phyloP scores from a whole-genome alignment of 371 early-diverging fungal genomes.

The Mucor irregularis region DNA sequence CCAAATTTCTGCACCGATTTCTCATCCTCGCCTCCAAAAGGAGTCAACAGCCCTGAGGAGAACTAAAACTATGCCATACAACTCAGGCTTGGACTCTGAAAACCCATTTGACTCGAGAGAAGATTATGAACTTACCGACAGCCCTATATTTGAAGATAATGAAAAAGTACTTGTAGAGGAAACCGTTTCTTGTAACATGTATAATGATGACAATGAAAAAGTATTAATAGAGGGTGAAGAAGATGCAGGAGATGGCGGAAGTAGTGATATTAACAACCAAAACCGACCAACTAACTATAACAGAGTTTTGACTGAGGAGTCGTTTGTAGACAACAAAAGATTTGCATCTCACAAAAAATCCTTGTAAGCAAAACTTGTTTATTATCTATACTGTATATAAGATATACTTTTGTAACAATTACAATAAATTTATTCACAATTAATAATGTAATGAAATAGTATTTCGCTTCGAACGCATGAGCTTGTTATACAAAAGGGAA shows the following conservation, averaged over 20 bases:
- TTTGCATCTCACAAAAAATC: neutral
- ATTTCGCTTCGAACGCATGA: no score
- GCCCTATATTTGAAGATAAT: neutral
- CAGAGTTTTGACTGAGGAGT: neutral
- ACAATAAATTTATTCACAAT: no score
- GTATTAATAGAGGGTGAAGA: neutral
- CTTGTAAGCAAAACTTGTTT: no score
- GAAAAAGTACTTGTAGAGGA: neutral
- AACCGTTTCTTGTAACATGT: no score
- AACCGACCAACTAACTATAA: neutral
- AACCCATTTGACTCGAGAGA: neutral
- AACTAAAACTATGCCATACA: neutral
- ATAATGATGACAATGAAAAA: neutral
- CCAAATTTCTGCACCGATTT: conserved; percentile 1
- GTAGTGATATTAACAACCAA: no score
- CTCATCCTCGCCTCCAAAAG: neutral
- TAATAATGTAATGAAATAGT: no score
- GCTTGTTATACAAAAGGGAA: no score
- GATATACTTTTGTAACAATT: no score
- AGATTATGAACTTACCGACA: neutral
- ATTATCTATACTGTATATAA: no score
- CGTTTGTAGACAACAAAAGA: neutral
- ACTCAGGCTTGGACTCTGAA: neutral
- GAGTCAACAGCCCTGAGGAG: neutral
- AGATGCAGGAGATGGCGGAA: neutral